These are phyloP conservation scores for Sisymbrium altissimum DNA, from an alignment of 345 rosid genomes.

Conservation along the genomic window DNA sequence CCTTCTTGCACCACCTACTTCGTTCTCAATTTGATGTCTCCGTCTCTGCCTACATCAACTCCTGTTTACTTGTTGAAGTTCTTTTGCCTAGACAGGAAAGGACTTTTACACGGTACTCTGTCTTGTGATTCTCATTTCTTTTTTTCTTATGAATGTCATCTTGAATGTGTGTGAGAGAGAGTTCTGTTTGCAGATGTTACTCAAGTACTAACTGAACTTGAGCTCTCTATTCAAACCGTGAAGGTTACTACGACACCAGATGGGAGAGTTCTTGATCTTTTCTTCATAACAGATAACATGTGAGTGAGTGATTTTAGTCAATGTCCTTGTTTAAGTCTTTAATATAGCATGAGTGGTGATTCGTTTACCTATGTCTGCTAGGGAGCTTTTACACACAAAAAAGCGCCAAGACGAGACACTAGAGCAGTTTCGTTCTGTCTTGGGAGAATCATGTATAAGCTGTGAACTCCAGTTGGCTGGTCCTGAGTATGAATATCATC, in stretches of 20 bases:
- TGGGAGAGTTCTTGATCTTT: constrained; percentile 75
- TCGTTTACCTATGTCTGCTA: constrained; percentile 10
- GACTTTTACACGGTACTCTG: constrained; percentile 66
- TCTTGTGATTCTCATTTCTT: neutral
- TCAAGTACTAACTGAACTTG: constrained; percentile 72
- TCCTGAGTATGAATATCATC: constrained; percentile 58
- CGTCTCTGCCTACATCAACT: constrained; percentile 38
- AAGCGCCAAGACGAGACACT: constrained; percentile 53
- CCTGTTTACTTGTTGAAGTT: constrained; percentile 71
- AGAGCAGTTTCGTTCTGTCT: constrained; percentile 57
- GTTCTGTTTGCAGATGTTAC: constrained; percentile 61
- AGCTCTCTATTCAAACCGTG: constrained; percentile 76
- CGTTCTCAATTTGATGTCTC: constrained; percentile 39
- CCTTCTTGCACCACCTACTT: constrained; percentile 53
- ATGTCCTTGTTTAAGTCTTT: neutral
- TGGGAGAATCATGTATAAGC: constrained; percentile 72
- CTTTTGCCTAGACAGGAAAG: constrained; percentile 56
- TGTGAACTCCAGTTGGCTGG: constrained; percentile 75
- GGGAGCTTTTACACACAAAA: constrained; percentile 73
- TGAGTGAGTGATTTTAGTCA: constrained; percentile 42
- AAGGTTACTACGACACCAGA: constrained; percentile 88
- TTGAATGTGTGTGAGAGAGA: constrained; percentile 8
- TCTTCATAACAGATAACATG: constrained; percentile 79
- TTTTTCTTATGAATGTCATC: neutral
- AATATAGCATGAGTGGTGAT: neutral